Evolutionary conservation across 306 rosid species (phyloP), one percentile per base, ranked within the genome.

Genomic region (Nissolia schottii): DNA sequence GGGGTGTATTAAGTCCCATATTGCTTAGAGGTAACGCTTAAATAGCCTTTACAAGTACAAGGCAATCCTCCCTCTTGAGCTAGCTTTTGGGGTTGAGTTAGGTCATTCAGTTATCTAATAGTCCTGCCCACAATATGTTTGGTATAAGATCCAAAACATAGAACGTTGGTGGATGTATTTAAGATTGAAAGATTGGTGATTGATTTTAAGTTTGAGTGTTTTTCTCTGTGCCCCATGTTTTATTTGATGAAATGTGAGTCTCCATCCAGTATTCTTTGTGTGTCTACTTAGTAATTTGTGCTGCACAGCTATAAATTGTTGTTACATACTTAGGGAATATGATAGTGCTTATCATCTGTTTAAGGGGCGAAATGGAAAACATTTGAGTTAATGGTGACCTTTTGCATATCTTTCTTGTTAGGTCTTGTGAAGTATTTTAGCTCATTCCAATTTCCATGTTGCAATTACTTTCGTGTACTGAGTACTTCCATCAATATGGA

Each of bases 81-180:
- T n/a, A n/a, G n/a, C n/a, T n/a, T n/a, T n/a, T n/a, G n/a, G n/a
- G n/a, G n/a, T n/a, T n/a, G n/a, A n/a, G n/a, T n/a, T n/a, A n/a
- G n/a, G n/a, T n/a, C n/a, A n/a, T n/a, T n/a, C n/a, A n/a, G n/a
- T n/a, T n/a, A n/a, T n/a, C n/a, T n/a, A n/a, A n/a, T n/a, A n/a
- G n/a, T n/a, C n/a, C 16, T 74, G 54, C 31, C 49, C 28, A 27
- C 24, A 34, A 62, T 10, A 12, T 63, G 71, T 63, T 74, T 74
- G 78, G 63, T 74, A 18, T 16, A 74, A 62, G 49, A 55, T 37
- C 71, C n/a, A 19, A 60, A 29, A 32, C 45, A 48, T 18, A 2
- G 20, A 54, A 25, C 25, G 40, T 8, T 18, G 10, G 7, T 54
- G 18, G 24, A 11, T 40, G 37, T 27, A n/a, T 7, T 58, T 28